Evolutionary conservation across 345 rosid species (phyloP).

Genomic region (Corymbia maculata): DNA sequence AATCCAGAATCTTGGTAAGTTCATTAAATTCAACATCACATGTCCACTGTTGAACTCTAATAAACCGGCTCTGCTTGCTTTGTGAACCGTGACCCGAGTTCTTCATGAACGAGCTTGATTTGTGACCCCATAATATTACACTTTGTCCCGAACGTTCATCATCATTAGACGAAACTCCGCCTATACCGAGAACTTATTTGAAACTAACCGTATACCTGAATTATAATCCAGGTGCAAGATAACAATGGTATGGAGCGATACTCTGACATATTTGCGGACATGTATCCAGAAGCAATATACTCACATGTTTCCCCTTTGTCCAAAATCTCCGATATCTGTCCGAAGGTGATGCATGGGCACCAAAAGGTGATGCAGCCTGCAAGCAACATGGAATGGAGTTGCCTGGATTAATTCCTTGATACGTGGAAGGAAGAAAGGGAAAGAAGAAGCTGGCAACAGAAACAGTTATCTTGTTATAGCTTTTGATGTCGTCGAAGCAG

Average conservation of each 20-base stretch:
- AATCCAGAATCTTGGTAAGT: neutral
- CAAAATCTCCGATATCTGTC: slow-evolving; percentile 18
- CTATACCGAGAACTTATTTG: neutral
- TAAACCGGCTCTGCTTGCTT: neutral
- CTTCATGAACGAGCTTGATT: neutral
- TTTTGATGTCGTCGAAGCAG: too few relatives aligned
- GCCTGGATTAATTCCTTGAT: too few relatives aligned
- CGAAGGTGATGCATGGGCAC: slow-evolving; percentile 31
- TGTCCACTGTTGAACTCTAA: neutral
- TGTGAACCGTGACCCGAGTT: neutral
- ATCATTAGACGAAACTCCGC: neutral
- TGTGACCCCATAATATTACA: neutral
- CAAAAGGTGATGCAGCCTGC: slow-evolving; percentile 27
- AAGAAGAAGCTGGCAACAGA: too few relatives aligned
- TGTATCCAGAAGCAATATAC: neutral
- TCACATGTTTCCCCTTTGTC: slow-evolving; percentile 22
- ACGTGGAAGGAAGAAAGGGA: too few relatives aligned
- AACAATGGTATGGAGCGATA: neutral
- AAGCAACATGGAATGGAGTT: neutral
- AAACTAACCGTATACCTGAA: neutral
- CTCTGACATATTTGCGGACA: neutral
- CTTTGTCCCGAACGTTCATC: neutral
- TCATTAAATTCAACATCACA: neutral
- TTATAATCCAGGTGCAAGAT: neutral
- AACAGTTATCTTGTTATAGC: neutral